Evolutionary conservation across 176 grass and related monocot genomes (phyloP).

Genomic region (Oryza meridionalis): DNA sequence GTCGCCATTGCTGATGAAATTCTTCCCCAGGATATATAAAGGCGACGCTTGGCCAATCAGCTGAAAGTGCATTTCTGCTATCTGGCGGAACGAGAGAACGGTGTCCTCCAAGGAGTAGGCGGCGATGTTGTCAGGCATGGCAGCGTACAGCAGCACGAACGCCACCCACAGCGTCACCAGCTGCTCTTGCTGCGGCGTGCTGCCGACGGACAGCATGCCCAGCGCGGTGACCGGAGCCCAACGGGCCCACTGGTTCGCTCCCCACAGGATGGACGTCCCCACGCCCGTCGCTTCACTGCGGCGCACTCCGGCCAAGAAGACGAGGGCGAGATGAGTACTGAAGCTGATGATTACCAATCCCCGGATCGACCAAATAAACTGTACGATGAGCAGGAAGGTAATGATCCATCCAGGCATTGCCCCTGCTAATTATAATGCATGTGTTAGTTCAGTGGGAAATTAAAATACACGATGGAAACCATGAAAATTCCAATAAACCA

Average conservation of each 20-base stretch:
- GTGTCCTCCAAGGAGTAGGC: constrained; percentile 43
- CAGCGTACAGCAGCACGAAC: constrained; percentile 42
- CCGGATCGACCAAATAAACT: no score
- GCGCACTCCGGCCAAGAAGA: background rate
- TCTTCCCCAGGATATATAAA: no score
- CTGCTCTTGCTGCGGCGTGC: background rate
- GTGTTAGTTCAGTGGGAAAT: no score
- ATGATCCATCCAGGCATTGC: no score
- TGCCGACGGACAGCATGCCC: constrained; percentile 14
- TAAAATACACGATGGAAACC: no score
- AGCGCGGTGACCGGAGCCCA: constrained; percentile 33
- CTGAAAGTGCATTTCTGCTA: no score
- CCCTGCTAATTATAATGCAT: no score
- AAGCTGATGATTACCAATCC: background rate
- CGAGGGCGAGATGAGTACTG: fast-evolving
- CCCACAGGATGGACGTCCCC: background rate
- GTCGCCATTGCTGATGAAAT: background rate
- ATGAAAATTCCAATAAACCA: no score
- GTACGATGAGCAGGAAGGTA: no score
- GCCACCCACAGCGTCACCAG: constrained; percentile 26
- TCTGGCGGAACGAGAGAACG: constrained; percentile 1
- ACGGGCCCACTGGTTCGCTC: constrained; percentile 18
- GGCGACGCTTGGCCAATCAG: no score
- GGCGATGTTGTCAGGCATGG: constrained; percentile 35
- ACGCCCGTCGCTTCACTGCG: fast-evolving